Conservation (phyloP, 2,329 filamentous ascomycete genomes). For the Fusarium albosuccineum region DNA sequence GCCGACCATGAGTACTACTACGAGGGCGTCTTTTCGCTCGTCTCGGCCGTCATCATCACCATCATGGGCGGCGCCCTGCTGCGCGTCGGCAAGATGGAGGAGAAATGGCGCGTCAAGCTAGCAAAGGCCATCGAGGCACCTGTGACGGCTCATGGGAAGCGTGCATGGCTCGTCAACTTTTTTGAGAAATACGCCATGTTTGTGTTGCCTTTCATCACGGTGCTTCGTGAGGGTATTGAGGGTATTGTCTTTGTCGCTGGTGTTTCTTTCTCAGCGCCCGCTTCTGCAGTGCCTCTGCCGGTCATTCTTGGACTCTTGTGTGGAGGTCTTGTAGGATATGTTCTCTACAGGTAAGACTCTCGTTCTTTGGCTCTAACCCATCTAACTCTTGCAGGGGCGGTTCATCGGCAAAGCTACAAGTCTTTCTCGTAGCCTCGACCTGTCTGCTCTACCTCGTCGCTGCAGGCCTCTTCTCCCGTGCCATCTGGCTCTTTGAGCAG, state of each 20-base stretch:
- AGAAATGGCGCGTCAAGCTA: constrained; percentile 88
- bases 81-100: constrained; percentile 84
- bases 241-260: constrained; percentile 91
- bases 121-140: constrained; percentile 74
- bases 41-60: constrained; percentile 86
- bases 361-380: fast-evolving
- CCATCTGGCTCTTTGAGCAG: constrained; percentile 80
- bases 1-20: constrained; percentile 79
- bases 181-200: constrained; percentile 90
- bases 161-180: constrained; percentile 69
- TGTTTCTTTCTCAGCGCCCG: constrained; percentile 81
- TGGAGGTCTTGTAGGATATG: constrained; percentile 75
- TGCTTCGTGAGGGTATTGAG: constrained; percentile 87
- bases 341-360: constrained; percentile 77
- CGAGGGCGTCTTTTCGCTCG: constrained; percentile 82
- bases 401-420: constrained; percentile 66
- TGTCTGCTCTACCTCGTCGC: constrained; percentile 88
- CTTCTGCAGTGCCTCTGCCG: constrained; percentile 80
- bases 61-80: constrained; percentile 85
- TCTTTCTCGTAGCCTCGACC: constrained; percentile 85
- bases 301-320: constrained; percentile 78
- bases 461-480: constrained; percentile 83
- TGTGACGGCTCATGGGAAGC: constrained; percentile 58
- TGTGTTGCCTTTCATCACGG: constrained; percentile 85
- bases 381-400: constrained; percentile 52